Conservation (phyloP, 805 yeast genomes). For the Diddensiella santjacobensis region DNA sequence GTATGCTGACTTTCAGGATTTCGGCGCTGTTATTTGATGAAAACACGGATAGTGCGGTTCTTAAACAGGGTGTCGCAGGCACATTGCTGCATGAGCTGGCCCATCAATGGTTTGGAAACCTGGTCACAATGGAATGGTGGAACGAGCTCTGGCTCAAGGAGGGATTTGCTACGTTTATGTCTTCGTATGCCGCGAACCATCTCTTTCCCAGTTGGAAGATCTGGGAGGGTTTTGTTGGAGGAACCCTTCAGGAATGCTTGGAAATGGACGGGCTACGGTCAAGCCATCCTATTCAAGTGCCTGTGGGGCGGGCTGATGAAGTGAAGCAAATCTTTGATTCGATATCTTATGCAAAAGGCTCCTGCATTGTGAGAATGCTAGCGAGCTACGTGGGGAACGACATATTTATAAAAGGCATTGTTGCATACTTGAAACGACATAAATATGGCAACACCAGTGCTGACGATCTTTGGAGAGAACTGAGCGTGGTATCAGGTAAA, state of each 20-base stretch:
- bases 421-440: conserved; percentile 59
- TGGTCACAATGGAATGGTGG: conserved; percentile 94
- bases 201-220: conserved; percentile 81
- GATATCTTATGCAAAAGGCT: conserved; percentile 78
- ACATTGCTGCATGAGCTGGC: conserved; percentile 84
- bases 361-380: conserved; percentile 73
- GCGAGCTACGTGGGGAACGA: conserved; percentile 67
- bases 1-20: conserved; percentile 65
- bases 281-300: conserved; percentile 81
- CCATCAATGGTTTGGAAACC: conserved; percentile 89
- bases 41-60: conserved; percentile 53
- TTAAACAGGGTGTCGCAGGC: conserved; percentile 70
- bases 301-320: conserved; percentile 72
- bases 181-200: conserved; percentile 65
- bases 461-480: conserved; percentile 65
- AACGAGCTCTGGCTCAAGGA: conserved; percentile 87
- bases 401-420: conserved; percentile 67
- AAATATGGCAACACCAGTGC: conserved; percentile 70
- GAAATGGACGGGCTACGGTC: conserved; percentile 64
- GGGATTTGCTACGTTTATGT: conserved; percentile 87
- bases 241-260: conserved; percentile 70
- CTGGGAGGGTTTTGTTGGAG: conserved; percentile 73
- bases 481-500: conserved; percentile 58
- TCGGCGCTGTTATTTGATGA: conserved; percentile 65
- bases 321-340: conserved; percentile 80